Evolutionary conservation across 1,284 basidiomycete species (phyloP), one percentile per base, ranked within the genome.

Genomic region (Puccinia triticina): DNA sequence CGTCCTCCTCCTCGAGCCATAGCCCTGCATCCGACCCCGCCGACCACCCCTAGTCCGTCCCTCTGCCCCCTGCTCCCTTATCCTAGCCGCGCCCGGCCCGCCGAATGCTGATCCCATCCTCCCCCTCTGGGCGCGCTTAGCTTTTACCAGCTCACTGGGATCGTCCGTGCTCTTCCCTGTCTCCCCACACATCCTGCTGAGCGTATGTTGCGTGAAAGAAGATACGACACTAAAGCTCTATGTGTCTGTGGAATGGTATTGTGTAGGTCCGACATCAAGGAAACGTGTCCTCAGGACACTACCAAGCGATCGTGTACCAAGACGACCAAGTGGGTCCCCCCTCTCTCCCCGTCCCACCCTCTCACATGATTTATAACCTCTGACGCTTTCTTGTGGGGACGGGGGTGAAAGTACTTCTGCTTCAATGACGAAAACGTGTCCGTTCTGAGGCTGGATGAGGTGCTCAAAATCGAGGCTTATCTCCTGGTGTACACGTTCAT

Each of bases 231-330:
- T 59, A 55, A 53, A n/a, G n/a, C 34, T 32, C 21, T 46, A 21
- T 18, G 37, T 14, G 21, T 43, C 16, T n/a, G 37, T 37, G n/a
- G n/a, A n/a, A n/a, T n/a, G n/a, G n/a, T n/a, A n/a, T n/a, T 75
- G 12, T 34, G 3, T 16, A 82, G 80, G 80, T 82, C 4, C 40
- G 73, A 53, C 80, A 82, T 26, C 80, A 82, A 69, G 80, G 80
- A 40, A 82, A 50, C 66, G 73, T 73, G 11, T 34, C 80, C n/a
- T 76, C 80, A 16, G 80, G 80, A 18, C 80, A 82, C 26, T 82
- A 82, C 55, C 73, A 76, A 57, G 80, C 64, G 23, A 76, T 82
- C 5, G 61, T 82, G 8, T 82, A 64, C 32, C 80, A 82, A 69
- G 80, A 82, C 53, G 80, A 82, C 12, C 73, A 74, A n/a, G 80